phyloP scores from a whole-genome alignment of 2,329 filamentous ascomycete species.

The Pestalotiopsis sp. region DNA sequence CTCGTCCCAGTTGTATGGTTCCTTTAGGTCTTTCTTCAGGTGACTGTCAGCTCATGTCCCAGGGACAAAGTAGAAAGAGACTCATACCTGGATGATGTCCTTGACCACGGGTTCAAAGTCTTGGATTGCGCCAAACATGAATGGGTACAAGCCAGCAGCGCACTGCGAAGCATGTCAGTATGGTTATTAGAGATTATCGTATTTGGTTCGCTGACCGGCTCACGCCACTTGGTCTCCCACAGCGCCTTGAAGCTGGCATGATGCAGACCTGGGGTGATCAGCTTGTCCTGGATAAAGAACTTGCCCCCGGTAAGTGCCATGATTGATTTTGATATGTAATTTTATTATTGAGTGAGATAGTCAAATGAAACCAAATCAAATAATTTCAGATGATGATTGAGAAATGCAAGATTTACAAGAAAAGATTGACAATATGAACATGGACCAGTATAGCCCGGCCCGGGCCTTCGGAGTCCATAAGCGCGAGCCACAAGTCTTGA shows the following conservation, averaged over 20 bases:
- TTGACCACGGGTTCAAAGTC: constrained; percentile 36
- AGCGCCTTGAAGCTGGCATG: constrained; percentile 30
- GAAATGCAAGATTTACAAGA: neutral
- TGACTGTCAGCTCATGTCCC: neutral
- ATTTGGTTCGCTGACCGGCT: constrained; percentile 19
- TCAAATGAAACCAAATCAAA: neutral
- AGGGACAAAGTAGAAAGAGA: neutral
- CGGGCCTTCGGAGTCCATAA: neutral
- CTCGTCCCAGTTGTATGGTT: constrained; percentile 36
- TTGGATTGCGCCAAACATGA: constrained; percentile 33
- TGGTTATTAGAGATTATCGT: neutral
- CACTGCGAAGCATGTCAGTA: constrained; percentile 20
- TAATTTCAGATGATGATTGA: neutral
- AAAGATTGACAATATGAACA: neutral
- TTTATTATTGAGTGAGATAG: neutral
- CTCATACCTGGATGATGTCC: constrained; percentile 24
- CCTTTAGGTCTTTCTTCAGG: constrained; percentile 20
- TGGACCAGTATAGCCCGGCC: neutral
- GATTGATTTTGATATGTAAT: neutral
- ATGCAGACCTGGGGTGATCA: constrained; percentile 23
- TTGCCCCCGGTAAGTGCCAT: constrained; percentile 30
- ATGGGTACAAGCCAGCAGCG: constrained; percentile 37
- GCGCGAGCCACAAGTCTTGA: neutral
- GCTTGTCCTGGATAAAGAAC: constrained; percentile 30
- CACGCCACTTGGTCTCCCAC: constrained; percentile 34